Evolutionary conservation across 352 stramenopile genomes (phyloP), one percentile per base, ranked within the genome.

Genomic region (Phytophthora nicotianae): DNA sequence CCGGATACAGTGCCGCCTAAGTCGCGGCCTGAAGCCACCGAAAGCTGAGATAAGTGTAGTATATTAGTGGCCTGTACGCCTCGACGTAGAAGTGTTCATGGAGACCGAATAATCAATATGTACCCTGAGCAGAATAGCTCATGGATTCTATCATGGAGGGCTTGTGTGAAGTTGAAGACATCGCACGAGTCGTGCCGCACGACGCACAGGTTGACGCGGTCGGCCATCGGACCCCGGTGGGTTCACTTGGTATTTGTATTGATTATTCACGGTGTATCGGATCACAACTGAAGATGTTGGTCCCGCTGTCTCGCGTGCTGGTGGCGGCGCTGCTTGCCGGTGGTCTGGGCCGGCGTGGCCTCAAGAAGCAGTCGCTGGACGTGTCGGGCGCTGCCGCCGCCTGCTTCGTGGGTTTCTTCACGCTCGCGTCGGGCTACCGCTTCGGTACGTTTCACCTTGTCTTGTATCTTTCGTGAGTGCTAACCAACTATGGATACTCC

Each of bases 331-430:
- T 79, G 26, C 60, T 88, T 20, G 75, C 81, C 33, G 50, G 53
- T 5, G 33, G 51, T 16, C 61, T 91, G n/a, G 81, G 63, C 38
- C 50, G 52, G 5, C 75, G 78, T 21, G 86, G 86, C 4, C 65
- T 89, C 9, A 86, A 81, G 52, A 95, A 92, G 65, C 60, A 84
- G 53, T 92, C 82, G 8, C 67, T 95, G 8, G 75, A 85, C 45
- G 50, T 43, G 11, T 83, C 74, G 0, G 86, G 86, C n/a, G 83
- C 83, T 2, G 53, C 70, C 5, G 79, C 86, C 0, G 86, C 86
- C 23, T 82, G 86, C 41, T 62, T 84, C 38, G 84, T 93, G 24
- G 86, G 86, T 16, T 81, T 89, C 43, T 62, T 80, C 35, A 87
- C 86, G 50, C 77, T 95, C 55, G 68, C 68, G 5, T 68, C 68